phyloP scores from a whole-genome alignment of 768 basidiomycete genomes.

The Pleurotus citrinopileatus region DNA sequence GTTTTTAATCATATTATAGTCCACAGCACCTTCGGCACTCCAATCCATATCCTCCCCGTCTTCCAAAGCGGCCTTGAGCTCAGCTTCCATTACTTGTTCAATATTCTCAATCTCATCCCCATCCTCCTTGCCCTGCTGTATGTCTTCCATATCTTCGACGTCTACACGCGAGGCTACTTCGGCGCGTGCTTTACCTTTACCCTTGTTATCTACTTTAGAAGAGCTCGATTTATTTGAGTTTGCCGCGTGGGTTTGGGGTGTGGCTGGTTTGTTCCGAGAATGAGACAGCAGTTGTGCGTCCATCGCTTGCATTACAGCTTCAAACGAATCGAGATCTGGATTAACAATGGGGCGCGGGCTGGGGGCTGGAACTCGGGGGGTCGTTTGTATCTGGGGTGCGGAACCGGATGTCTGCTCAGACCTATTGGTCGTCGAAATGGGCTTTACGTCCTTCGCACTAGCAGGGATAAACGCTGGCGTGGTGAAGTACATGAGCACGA shows the following conservation, averaged over 20 bases:
- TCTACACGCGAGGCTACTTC: slow-evolving; percentile 14
- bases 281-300: slow-evolving; percentile 70
- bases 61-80: slow-evolving; percentile 65
- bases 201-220: slow-evolving; percentile 17
- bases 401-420: slow-evolving; percentile 6
- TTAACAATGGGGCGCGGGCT: slow-evolving; percentile 47
- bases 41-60: slow-evolving; percentile 53
- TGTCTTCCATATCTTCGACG: slow-evolving; percentile 25
- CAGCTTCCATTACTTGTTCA: slow-evolving; percentile 87
- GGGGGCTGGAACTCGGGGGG: slow-evolving; percentile 21
- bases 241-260: slow-evolving; percentile 16
- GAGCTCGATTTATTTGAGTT: neutral
- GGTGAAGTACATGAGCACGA: neutral
- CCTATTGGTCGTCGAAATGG: neutral
- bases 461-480: slow-evolving; percentile 58
- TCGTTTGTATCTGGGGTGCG: slow-evolving; percentile 2
- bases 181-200: slow-evolving; percentile 47
- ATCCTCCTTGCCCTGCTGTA: no score
- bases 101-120: slow-evolving; percentile 61
- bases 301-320: slow-evolving; percentile 95
- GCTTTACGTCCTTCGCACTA: slow-evolving; percentile 21
- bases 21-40: slow-evolving; percentile 48
- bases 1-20: slow-evolving; percentile 94
- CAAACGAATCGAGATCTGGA: slow-evolving; percentile 85
- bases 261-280: slow-evolving; percentile 21